These are phyloP conservation scores for Evernia prunastri DNA, from an alignment of 495 filamentous ascomycete species.

Conservation along the genomic window DNA sequence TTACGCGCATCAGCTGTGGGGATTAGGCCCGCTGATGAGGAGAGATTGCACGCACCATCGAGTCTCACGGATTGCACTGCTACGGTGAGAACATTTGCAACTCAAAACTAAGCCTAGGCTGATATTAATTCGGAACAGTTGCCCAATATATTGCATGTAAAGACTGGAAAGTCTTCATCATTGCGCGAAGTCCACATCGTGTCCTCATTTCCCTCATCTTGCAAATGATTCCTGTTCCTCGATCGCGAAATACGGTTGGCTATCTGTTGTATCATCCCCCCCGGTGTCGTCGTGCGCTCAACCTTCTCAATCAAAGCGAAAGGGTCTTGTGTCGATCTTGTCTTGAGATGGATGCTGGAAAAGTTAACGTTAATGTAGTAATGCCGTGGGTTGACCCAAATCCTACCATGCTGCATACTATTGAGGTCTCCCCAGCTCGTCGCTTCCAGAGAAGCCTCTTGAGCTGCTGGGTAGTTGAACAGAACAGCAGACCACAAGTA, in stretches of 20 bases:
- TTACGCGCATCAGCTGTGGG: background rate
- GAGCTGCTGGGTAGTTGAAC: background rate
- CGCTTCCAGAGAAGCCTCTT: background rate
- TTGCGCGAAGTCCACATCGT: background rate
- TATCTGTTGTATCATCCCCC: background rate
- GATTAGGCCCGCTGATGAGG: background rate
- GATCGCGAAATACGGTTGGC: no score
- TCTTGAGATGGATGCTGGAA: background rate
- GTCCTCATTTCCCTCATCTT: no score
- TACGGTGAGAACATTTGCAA: background rate
- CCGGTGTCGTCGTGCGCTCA: no score
- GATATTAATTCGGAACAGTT: background rate
- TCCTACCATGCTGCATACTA: background rate
- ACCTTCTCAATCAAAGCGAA: background rate
- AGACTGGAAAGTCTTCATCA: background rate
- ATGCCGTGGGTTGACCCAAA: background rate
- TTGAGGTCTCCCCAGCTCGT: background rate
- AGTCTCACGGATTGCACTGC: background rate
- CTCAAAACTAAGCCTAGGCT: background rate
- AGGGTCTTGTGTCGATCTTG: background rate
- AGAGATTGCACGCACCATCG: background rate
- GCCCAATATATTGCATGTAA: background rate
- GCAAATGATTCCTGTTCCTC: no score
- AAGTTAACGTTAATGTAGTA: background rate
- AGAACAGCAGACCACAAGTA: no score